Evolutionary conservation across 2,329 filamentous ascomycete genomes (phyloP).

Genomic region (Calonectria hawksworthii): DNA sequence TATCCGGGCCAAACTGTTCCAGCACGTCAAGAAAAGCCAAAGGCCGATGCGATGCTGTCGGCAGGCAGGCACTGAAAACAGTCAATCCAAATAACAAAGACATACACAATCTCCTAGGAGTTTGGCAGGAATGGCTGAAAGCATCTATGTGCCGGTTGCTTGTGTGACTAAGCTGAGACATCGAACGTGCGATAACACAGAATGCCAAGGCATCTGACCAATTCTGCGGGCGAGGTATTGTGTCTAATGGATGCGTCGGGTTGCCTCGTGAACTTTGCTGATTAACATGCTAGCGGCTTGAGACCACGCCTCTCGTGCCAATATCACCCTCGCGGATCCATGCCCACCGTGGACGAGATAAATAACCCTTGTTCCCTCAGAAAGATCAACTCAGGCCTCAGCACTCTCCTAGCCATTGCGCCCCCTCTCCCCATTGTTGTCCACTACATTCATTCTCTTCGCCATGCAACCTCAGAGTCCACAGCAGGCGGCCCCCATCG

Average conservation of each 20-base stretch:
- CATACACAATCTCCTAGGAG: not conserved
- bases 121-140: not conserved
- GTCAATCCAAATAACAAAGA: not conserved
- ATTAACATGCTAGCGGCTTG: not conserved
- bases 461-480: not conserved
- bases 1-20: not conserved
- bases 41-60: not conserved
- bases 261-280: constrained; percentile 13
- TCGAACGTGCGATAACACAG: constrained; percentile 2
- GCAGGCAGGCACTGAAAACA: not conserved
- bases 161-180: constrained; percentile 13
- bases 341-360: not conserved
- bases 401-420: not conserved
- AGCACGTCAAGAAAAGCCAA: not conserved
- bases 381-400: not conserved
- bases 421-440: not conserved
- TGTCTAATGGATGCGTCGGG: constrained; percentile 6
- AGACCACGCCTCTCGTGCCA: not conserved
- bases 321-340: not conserved
- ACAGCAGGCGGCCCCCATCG: constrained; percentile 51
- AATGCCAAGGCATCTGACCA: not conserved
- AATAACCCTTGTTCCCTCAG: constrained; percentile 13
- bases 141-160: not conserved
- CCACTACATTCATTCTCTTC: not conserved
- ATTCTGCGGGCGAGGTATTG: not conserved